Evolutionary conservation across 352 stramenopile genomes (phyloP), one percentile per base, ranked within the genome.

Genomic region (Globisporangium orthogonon): DNA sequence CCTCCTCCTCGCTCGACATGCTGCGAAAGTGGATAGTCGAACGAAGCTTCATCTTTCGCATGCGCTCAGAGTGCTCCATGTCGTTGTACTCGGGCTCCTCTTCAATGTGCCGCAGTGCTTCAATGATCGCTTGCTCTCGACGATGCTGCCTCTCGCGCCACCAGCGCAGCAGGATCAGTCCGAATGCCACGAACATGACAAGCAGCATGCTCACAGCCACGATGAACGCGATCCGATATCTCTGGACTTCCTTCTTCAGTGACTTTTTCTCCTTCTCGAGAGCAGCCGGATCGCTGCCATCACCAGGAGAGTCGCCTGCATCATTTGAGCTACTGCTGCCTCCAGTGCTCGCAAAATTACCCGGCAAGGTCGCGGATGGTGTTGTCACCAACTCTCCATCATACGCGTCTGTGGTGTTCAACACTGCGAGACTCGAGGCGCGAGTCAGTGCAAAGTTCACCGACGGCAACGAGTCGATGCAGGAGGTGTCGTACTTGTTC

Each of bases 401-500:
- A 39, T 81, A 87, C 9, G 76, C 57, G 48, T 87, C 69, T 9
- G 57, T 52, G 3, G 77, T 66, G n/a, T 67, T 71, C 41, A 89
- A 65, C n/a, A 87, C 53, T 40, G 72, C 50, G 0, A 65, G 23
- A 47, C 69, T 87, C 28, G 69, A 52, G 2, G 53, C 28, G 1
- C 53, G 64, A 7, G 69, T 69, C 46, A 85, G 68, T 4, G 49
- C 50, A 6, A 87, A 69, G 41, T 58, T 81, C 14, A 69, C 51
- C 2, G 56, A 60, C 6, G 64, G 59, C 15, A 89, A 45, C 29
- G 65, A 55, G 9, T 50, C 29, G 50, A 87, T 66, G 43, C 83
- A 92, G 2, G 72, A 78, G 17, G 75, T 69, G 52, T 92, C 76
- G 52, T 78, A 73, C 7, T 49, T 56, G n/a, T 47, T 64, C 4